These are phyloP conservation scores for Xanthoceras sorbifolium DNA, from an alignment of 345 rosid genomes.

Conservation along the genomic window DNA sequence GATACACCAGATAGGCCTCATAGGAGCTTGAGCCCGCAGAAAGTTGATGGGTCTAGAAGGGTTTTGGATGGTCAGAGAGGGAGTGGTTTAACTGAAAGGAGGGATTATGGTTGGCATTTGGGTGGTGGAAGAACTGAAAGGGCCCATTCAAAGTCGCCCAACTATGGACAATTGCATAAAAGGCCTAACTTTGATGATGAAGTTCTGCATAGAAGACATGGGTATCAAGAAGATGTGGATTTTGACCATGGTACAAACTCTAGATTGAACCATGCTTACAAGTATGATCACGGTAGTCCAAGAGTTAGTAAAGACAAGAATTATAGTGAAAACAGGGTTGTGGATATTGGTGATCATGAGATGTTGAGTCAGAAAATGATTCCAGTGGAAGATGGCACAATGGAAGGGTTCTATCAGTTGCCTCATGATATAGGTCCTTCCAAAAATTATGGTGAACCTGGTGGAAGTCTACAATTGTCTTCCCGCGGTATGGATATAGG, in stretches of 20 bases:
- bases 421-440: constrained; percentile 32
- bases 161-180: constrained; percentile 25
- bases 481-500: constrained; percentile 27
- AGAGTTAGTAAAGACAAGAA: constrained; percentile 38
- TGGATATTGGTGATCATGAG: constrained; percentile 25
- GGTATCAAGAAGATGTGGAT: constrained; percentile 22
- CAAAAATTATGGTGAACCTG: constrained; percentile 39
- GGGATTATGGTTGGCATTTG: constrained; percentile 35
- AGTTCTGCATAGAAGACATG: constrained; percentile 28
- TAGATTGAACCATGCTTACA: constrained; percentile 35
- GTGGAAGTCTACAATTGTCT: constrained; percentile 24
- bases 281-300: constrained; percentile 37
- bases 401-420: constrained; percentile 32
- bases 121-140: constrained; percentile 34
- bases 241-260: constrained; percentile 32
- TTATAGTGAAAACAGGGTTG: constrained; percentile 33
- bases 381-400: constrained; percentile 37
- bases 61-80: constrained; percentile 25
- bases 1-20: constrained; percentile 26
- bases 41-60: constrained; percentile 38
- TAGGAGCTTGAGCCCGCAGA: constrained; percentile 48
- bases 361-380: constrained; percentile 34
- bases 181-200: constrained; percentile 33
- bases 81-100: constrained; percentile 35
- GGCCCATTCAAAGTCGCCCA: constrained; percentile 31